Evolutionary conservation across 2,329 filamentous ascomycete genomes (phyloP).

Genomic region (Acarospora socialis): DNA sequence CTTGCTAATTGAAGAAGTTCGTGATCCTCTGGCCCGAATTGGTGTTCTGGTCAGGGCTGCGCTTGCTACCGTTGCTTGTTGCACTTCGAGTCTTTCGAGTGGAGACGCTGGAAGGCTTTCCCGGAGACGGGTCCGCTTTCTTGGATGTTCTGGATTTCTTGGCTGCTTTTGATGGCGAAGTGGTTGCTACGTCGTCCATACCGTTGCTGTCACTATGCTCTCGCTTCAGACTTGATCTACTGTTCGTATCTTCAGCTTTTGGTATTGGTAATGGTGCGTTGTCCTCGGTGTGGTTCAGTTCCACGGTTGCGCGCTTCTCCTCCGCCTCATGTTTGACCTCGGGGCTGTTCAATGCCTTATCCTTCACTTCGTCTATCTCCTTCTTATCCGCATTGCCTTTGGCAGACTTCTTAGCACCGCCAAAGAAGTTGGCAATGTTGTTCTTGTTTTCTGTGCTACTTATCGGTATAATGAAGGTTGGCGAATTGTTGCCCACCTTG

Average conservation of each 20-base stretch:
- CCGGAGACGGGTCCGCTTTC: slow-evolving; percentile 17
- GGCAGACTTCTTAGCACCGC: slow-evolving; percentile 34
- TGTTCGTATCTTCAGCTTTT: slow-evolving; percentile 12
- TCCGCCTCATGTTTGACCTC: slow-evolving; percentile 26
- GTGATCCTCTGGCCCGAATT: slow-evolving; percentile 40
- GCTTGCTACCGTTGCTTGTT: slow-evolving; percentile 38
- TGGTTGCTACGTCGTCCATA: slow-evolving; percentile 10
- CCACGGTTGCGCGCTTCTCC: slow-evolving; percentile 29
- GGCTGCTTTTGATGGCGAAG: slow-evolving; percentile 18
- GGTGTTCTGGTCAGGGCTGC: slow-evolving; percentile 26
- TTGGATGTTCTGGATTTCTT: slow-evolving; percentile 13
- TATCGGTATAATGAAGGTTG: slow-evolving; percentile 67
- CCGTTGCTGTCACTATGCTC: slow-evolving; percentile 25
- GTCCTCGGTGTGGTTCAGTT: slow-evolving; percentile 30
- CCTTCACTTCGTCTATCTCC: slow-evolving; percentile 16
- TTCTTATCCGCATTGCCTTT: slow-evolving; percentile 20
- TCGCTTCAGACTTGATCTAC: slow-evolving; percentile 31
- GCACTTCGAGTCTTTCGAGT: slow-evolving; percentile 39
- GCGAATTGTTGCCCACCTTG: slow-evolving; percentile 85
- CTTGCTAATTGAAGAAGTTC: slow-evolving; percentile 31
- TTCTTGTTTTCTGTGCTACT: slow-evolving; percentile 77
- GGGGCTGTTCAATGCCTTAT: slow-evolving; percentile 13
- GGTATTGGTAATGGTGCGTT: slow-evolving; percentile 37
- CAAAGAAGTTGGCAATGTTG: slow-evolving; percentile 91
- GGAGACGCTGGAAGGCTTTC: slow-evolving; percentile 12